phyloP scores from a whole-genome alignment of 2,329 filamentous ascomycete species.

The Colletotrichum musicola region DNA sequence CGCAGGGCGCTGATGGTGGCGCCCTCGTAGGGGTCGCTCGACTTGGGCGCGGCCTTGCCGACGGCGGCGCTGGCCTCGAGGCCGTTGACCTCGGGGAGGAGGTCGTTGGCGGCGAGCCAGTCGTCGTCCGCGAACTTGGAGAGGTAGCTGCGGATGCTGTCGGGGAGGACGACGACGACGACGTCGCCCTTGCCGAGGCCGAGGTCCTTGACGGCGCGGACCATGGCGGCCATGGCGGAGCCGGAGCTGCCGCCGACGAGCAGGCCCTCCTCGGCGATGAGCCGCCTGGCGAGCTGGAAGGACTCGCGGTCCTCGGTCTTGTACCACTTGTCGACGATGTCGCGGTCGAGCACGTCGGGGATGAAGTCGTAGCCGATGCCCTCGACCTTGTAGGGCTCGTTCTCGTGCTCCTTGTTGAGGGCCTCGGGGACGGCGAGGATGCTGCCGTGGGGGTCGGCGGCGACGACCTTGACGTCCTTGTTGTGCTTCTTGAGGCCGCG shows the following conservation, averaged over 20 bases:
- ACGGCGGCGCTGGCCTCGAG: conserved; percentile 59
- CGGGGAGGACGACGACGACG: conserved; percentile 90
- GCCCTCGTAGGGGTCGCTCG: conserved; percentile 77
- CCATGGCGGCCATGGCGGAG: conserved; percentile 86
- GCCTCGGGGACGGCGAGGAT: conserved; percentile 85
- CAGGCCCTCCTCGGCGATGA: conserved; percentile 95
- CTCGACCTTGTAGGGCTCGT: conserved; percentile 96
- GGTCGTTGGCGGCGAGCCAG: conserved; percentile 97
- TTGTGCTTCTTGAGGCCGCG: conserved; percentile 90
- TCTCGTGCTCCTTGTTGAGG: conserved; percentile 83
- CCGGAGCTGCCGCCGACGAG: conserved; percentile 94
- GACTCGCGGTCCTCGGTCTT: conserved; percentile 96
- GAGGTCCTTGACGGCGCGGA: conserved; percentile 81
- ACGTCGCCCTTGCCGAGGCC: conserved; percentile 85
- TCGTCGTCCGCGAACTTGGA: conserved; percentile 99
- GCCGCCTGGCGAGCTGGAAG: conserved; percentile 87
- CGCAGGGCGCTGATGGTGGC: conserved; percentile 87
- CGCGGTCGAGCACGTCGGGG: conserved; percentile 88
- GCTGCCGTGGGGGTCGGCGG: conserved; percentile 92
- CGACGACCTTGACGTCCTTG: conserved; percentile 85
- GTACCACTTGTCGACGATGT: conserved; percentile 92
- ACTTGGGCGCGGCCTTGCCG: conserved; percentile 47
- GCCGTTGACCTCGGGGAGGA: conserved; percentile 72
- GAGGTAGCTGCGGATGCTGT: conserved; percentile 97
- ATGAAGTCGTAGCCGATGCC: conserved; percentile 99